Evolutionary conservation across 805 yeast genomes (phyloP).

Genomic region (Dipodascus albidus): DNA sequence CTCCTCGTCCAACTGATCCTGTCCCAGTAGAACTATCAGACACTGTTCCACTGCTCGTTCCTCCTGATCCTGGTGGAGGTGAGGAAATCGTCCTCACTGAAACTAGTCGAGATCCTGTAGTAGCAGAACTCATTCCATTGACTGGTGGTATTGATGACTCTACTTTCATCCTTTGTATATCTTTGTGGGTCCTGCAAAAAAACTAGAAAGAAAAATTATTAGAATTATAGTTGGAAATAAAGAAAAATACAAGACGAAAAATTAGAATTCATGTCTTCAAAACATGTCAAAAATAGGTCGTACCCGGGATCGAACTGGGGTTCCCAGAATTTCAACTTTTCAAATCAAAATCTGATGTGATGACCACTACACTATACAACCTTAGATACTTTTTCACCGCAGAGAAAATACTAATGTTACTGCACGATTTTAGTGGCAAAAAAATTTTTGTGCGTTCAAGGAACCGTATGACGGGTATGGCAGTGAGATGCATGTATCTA

Average conservation of each 20-base stretch:
- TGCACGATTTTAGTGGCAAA: too few relatives aligned
- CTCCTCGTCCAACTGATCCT: background rate
- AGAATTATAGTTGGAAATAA: background rate
- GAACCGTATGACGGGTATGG: too few relatives aligned
- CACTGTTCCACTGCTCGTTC: background rate
- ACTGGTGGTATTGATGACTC: background rate
- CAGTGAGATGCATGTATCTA: too few relatives aligned
- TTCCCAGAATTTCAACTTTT: background rate
- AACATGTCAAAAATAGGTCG: background rate
- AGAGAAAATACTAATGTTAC: too few relatives aligned
- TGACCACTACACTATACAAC: slow-evolving; percentile 2
- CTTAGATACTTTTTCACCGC: too few relatives aligned
- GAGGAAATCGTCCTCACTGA: background rate
- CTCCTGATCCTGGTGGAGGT: background rate
- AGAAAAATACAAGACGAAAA: background rate
- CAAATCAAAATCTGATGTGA: slow-evolving; percentile 6
- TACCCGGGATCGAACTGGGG: slow-evolving; percentile 2
- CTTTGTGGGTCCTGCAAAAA: background rate
- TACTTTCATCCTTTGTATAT: background rate
- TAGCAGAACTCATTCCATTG: background rate
- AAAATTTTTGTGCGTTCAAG: too few relatives aligned
- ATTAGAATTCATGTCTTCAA: background rate
- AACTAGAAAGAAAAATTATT: background rate
- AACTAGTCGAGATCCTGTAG: background rate
- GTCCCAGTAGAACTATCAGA: background rate